A percentile compares a stretch with the other conserved stretches of the same genome.
Evolutionary conservation across 306 rosid genomes (phyloP).

Genomic region (Acacia acuminata): DNA sequence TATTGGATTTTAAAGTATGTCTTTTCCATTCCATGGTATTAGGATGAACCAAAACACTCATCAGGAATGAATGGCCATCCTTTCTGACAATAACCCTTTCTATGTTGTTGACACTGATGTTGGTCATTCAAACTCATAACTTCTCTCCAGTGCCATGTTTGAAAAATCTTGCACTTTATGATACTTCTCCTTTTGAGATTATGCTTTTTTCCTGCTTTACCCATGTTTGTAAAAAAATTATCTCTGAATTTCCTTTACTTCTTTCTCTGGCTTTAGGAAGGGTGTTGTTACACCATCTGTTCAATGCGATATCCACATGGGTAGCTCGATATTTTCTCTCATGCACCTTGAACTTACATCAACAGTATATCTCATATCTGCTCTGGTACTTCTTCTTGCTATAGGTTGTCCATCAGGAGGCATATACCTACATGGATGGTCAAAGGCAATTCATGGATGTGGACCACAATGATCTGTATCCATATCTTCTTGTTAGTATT

Average conservation of each 20-base stretch:
- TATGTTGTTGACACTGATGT: conserved; percentile 2
- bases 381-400: conserved; percentile 33
- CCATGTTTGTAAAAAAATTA: background rate
- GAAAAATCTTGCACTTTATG: background rate
- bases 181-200: background rate
- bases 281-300: background rate
- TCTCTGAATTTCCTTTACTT: background rate
- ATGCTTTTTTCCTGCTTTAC: background rate
- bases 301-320: conserved; percentile 12
- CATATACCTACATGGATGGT: conserved; percentile 73
- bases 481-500: conserved; percentile 90
- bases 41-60: background rate
- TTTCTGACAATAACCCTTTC: conserved; percentile 2
- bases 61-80: conserved; percentile 8
- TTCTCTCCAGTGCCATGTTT: background rate
- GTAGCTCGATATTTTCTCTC: conserved; percentile 18
- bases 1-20: background rate
- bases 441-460: conserved; percentile 76
- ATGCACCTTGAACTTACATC: conserved; percentile 21
- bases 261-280: conserved; percentile 1
- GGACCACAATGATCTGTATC: conserved; percentile 78
- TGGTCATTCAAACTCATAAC: background rate
- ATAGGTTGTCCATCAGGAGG: conserved; percentile 83
- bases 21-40: background rate
- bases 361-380: conserved; percentile 23